phyloP scores from a whole-genome alignment of 257 asterid genomes.

The Linaria vulgaris region DNA sequence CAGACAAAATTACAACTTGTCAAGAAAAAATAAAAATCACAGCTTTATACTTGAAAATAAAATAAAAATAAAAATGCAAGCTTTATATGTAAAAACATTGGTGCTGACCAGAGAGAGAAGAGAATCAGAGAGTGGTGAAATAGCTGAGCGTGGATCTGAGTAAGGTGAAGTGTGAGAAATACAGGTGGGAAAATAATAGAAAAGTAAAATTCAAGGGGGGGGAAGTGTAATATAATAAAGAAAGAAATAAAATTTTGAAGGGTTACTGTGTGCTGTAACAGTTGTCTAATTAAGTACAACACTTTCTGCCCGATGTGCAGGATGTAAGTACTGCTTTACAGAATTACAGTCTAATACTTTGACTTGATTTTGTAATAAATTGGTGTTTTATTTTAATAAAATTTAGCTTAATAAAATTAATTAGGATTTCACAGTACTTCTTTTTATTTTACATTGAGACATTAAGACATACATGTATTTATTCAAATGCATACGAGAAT shows the following conservation, averaged over 20 bases:
- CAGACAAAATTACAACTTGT: neutral
- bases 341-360: neutral
- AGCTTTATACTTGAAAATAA: neutral
- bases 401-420: no score
- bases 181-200: neutral
- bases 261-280: slow-evolving; percentile 1
- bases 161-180: neutral
- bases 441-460: no score
- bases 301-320: slow-evolving; percentile 4
- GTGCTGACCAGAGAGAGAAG: slow-evolving; percentile 15
- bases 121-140: neutral
- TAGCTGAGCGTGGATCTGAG: slow-evolving; percentile 7
- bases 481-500: no score
- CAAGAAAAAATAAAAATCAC: neutral
- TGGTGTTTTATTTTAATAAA: neutral
- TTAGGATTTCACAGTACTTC: no score
- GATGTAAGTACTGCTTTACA: slow-evolving; percentile 1
- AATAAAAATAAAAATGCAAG: neutral
- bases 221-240: neutral
- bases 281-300: slow-evolving; percentile 6
- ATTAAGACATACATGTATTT: no score
- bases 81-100: neutral
- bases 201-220: neutral
- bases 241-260: neutral
- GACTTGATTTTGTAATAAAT: neutral